Evolutionary conservation across 108 stramenopile genomes (phyloP).

Genomic region (Nitzschia palea): DNA sequence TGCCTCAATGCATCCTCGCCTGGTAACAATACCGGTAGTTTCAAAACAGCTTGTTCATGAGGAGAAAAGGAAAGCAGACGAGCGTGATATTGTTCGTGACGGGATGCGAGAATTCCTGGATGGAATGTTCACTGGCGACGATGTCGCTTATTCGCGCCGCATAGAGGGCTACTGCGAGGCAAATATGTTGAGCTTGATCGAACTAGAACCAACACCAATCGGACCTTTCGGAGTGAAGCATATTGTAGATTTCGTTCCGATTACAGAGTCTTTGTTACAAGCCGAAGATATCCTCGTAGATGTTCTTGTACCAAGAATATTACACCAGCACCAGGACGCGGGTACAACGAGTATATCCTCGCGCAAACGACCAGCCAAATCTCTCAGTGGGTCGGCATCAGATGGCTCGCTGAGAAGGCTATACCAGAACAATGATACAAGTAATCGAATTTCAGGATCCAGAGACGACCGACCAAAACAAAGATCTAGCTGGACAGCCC

Average conservation of each 20-base stretch:
- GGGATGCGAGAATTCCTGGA: no score
- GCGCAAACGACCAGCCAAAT: neutral
- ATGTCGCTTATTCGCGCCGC: no score
- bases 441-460: neutral
- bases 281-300: neutral
- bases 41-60: no score
- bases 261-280: neutral
- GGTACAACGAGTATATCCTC: neutral
- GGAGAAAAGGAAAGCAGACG: no score
- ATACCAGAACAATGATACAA: neutral
- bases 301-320: neutral
- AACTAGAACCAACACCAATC: neutral
- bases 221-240: neutral
- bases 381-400: neutral
- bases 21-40: no score
- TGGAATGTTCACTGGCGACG: no score
- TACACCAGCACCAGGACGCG: neutral
- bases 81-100: no score
- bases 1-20: no score
- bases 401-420: neutral
- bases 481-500: conserved; percentile 3
- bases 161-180: no score
- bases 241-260: neutral
- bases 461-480: neutral
- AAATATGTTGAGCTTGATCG: no score